These are phyloP conservation scores for Yamadazyma aaseri DNA, from an alignment of 1,139 yeast species.

Conservation along the genomic window DNA sequence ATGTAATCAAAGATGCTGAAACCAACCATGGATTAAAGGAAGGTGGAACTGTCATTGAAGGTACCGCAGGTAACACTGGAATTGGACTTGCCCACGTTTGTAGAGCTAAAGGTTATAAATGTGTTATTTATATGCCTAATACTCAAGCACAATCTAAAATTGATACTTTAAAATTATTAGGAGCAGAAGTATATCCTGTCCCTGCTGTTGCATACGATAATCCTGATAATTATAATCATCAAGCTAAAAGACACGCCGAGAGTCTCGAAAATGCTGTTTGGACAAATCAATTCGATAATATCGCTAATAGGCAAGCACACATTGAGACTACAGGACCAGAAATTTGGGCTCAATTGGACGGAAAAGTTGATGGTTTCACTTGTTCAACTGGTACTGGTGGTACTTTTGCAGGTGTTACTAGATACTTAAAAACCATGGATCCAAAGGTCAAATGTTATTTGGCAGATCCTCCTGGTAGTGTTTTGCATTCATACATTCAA, in stretches of 20 bases:
- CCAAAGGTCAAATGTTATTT: conserved; percentile 55
- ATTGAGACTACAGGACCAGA: conserved; percentile 91
- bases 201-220: conserved; percentile 82
- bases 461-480: conserved; percentile 95
- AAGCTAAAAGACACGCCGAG: conserved; percentile 83
- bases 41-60: conserved; percentile 60
- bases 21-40: conserved; percentile 59
- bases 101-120: conserved; percentile 76
- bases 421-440: conserved; percentile 65
- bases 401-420: conserved; percentile 79
- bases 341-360: conserved; percentile 82
- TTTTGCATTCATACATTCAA: conserved; percentile 72
- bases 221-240: conserved; percentile 82
- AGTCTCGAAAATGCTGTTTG: conserved; percentile 73
- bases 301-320: conserved; percentile 86
- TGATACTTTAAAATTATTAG: conserved; percentile 67
- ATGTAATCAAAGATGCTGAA: conserved; percentile 78
- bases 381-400: conserved; percentile 94
- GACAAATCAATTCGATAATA: conserved; percentile 89
- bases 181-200: conserved; percentile 88
- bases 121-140: conserved; percentile 87
- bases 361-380: conserved; percentile 80
- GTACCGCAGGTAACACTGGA: conserved; percentile 72
- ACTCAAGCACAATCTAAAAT: conserved; percentile 81
- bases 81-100: conserved; percentile 89